A percentile compares a stretch with the other conserved stretches of the same genome.
These are phyloP conservation scores for Malassezia furfur DNA, from an alignment of 1,284 basidiomycete species.

Conservation along the genomic window DNA sequence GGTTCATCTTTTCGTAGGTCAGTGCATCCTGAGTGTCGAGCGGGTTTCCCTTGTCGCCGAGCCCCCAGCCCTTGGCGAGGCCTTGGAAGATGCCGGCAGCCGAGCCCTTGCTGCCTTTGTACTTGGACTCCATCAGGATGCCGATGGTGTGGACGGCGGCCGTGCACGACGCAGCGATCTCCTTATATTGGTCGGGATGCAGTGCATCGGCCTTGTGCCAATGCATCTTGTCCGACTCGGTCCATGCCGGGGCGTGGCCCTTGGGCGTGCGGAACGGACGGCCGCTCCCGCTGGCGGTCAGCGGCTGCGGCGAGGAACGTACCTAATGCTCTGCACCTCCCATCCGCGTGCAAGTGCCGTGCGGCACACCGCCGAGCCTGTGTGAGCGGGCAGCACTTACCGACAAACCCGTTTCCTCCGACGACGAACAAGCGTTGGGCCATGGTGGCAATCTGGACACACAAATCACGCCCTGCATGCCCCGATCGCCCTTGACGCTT, in stretches of 20 bases:
- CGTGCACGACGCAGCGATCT: conserved; percentile 59
- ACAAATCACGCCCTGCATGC: no score
- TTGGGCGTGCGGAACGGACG: conserved; percentile 66
- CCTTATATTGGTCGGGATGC: conserved; percentile 65
- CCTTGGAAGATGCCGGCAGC: conserved; percentile 22
- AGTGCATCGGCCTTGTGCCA: conserved; percentile 53
- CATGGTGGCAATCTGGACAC: neutral
- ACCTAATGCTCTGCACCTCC: conserved; percentile 82
- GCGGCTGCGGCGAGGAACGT: conserved; percentile 20
- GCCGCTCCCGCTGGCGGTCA: conserved; percentile 63
- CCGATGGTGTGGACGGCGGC: conserved; percentile 93
- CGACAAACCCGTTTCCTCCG: conserved; percentile 90
- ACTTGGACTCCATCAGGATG: conserved; percentile 70
- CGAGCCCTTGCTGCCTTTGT: conserved; percentile 57
- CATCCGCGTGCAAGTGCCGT: conserved; percentile 72
- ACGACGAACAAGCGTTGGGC: conserved; percentile 54
- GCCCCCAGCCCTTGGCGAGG: conserved; percentile 44
- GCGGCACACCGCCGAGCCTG: conserved; percentile 84
- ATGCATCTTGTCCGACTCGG: conserved; percentile 47
- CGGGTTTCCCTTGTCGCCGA: conserved; percentile 49
- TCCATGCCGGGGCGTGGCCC: conserved; percentile 81
- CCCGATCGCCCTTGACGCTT: no score
- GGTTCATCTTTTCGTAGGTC: conserved; percentile 71
- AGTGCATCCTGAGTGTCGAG: conserved; percentile 22
- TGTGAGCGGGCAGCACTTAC: conserved; percentile 50